phyloP scores from a whole-genome alignment of 768 basidiomycete species.

The Suillus hirtellus region DNA sequence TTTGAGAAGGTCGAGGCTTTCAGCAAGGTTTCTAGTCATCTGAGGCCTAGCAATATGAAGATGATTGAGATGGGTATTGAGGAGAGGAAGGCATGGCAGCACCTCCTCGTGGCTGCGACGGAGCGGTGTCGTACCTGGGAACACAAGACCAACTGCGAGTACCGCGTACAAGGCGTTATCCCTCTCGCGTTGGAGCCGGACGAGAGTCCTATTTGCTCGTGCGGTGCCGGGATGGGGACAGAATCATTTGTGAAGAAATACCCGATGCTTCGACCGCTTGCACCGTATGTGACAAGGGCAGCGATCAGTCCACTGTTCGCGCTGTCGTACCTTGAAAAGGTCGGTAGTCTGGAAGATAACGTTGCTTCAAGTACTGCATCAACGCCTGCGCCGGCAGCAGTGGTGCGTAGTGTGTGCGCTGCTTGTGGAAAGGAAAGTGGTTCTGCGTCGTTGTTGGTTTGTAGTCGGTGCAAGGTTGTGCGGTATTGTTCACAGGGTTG shows the following conservation, averaged over 20 bases:
- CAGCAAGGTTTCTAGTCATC: background rate
- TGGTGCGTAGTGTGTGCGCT: constrained; percentile 13
- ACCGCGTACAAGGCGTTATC: constrained; percentile 32
- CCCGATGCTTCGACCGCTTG: constrained; percentile 31
- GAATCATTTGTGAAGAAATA: constrained; percentile 39
- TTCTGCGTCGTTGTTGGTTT: constrained; percentile 37
- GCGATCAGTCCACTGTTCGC: constrained; percentile 57
- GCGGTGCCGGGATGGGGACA: constrained; percentile 51
- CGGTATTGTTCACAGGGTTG: constrained; percentile 47
- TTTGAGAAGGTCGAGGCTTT: background rate
- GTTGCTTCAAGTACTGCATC: background rate
- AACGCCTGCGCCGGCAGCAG: background rate
- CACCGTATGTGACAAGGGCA: constrained; percentile 46
- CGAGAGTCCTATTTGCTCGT: constrained; percentile 49
- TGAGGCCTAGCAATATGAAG: background rate
- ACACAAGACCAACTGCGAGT: constrained; percentile 50
- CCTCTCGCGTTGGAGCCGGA: constrained; percentile 41
- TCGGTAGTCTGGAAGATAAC: constrained; percentile 20
- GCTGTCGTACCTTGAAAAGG: constrained; percentile 47
- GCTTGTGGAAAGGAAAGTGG: constrained; percentile 22
- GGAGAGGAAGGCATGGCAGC: constrained; percentile 49
- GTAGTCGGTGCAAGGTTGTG: constrained; percentile 38
- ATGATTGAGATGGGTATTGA: constrained; percentile 21
- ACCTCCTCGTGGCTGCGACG: constrained; percentile 48
- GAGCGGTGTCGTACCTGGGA: constrained; percentile 58